These are phyloP conservation scores for Houttuynia cordata DNA, from an alignment of 164 flowering plant genomes.

Conservation along the genomic window DNA sequence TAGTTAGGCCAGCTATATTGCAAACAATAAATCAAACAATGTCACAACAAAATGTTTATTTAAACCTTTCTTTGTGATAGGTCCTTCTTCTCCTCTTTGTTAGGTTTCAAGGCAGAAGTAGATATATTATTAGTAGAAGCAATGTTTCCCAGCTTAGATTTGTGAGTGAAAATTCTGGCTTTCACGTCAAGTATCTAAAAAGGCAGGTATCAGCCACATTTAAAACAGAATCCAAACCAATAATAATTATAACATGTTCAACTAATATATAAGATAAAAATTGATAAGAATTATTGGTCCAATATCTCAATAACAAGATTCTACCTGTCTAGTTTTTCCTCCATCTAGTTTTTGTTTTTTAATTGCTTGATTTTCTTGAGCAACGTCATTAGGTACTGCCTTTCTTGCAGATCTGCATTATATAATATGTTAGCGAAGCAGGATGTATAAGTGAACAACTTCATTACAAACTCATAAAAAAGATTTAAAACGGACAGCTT, in stretches of 20 bases:
- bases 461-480: neutral
- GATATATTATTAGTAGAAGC: slow-evolving; percentile 15
- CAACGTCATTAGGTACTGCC: slow-evolving; percentile 29
- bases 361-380: slow-evolving; percentile 86
- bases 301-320: neutral
- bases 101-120: slow-evolving; percentile 21
- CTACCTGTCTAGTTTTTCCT: slow-evolving; percentile 78
- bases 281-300: neutral
- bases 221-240: neutral
- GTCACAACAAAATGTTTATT: neutral
- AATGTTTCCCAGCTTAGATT: slow-evolving; percentile 38
- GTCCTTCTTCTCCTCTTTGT: slow-evolving; percentile 29
- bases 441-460: neutral
- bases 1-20: neutral
- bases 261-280: neutral
- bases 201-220: neutral
- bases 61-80: slow-evolving; percentile 49
- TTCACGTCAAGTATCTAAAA: slow-evolving; percentile 68
- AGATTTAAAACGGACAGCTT: neutral
- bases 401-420: slow-evolving; percentile 21
- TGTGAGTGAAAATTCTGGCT: slow-evolving; percentile 57
- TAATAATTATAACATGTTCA: neutral
- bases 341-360: slow-evolving; percentile 87
- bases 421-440: neutral
- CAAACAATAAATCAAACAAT: too few species aligned